phyloP scores from a whole-genome alignment of 2,329 filamentous ascomycete species.

The Penicillium sp. region DNA sequence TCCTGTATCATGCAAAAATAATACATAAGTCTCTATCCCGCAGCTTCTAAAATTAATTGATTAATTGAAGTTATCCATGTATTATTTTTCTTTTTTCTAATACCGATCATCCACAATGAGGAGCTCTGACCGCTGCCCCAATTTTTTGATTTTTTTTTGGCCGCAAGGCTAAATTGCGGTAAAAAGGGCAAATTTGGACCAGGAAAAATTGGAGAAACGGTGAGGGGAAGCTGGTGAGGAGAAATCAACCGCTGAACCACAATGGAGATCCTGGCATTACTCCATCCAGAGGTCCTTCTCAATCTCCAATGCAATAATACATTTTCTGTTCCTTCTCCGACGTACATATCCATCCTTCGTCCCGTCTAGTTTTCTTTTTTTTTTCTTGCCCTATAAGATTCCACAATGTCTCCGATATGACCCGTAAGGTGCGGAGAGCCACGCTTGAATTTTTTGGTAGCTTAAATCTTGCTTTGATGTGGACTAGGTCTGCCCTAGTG shows the following conservation, averaged over 20 bases:
- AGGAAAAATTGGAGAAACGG: conserved; percentile 19
- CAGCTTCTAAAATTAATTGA: background rate
- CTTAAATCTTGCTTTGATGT: background rate
- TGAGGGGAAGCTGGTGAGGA: conserved; percentile 26
- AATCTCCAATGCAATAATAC: background rate
- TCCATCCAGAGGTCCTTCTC: no score
- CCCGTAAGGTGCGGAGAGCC: conserved; percentile 1
- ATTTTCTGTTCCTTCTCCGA: background rate
- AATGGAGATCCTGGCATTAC: conserved; percentile 1
- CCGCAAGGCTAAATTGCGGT: background rate
- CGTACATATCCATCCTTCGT: background rate
- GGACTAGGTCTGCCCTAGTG: background rate
- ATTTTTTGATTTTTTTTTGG: conserved; percentile 10
- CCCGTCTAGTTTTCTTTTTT: background rate
- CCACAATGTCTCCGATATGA: background rate
- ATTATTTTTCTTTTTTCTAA: background rate
- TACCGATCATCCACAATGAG: background rate
- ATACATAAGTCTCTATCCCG: background rate
- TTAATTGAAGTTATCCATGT: background rate
- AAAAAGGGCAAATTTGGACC: background rate
- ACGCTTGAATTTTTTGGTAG: background rate
- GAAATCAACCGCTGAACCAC: conserved; percentile 21
- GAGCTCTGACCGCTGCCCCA: background rate
- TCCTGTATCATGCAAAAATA: no score
- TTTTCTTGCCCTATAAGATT: background rate